These are phyloP conservation scores for Mortierella sp. DNA, from an alignment of 371 early-diverging fungal species.

Conservation along the genomic window DNA sequence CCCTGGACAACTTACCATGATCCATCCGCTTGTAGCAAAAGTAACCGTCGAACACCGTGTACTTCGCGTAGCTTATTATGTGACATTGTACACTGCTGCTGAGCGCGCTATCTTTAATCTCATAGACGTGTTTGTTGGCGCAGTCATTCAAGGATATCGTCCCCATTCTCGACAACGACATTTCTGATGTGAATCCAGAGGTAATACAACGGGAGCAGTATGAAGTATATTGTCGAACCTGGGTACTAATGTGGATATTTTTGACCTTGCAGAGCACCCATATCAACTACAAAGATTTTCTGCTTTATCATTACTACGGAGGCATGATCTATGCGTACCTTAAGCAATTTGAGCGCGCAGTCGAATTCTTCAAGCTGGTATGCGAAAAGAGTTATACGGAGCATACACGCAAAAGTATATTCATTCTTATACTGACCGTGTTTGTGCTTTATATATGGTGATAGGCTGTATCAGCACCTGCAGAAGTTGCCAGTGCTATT, in stretches of 20 bases:
- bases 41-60: no score
- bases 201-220: conserved; percentile 40
- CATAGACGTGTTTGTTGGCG: conserved; percentile 67
- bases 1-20: conserved; percentile 61
- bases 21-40: conserved; percentile 68
- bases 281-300: conserved; percentile 63
- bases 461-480: conserved; percentile 74
- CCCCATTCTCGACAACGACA: conserved; percentile 65
- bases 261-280: conserved; percentile 26
- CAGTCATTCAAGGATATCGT: conserved; percentile 70
- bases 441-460: no score
- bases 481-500: conserved; percentile 74
- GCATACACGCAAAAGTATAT: no score
- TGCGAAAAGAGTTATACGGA: no score
- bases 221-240: not conserved
- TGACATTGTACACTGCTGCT: no score
- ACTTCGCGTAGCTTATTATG: no score
- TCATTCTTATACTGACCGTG: no score
- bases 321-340: conserved; percentile 77
- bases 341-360: conserved; percentile 73
- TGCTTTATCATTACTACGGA: conserved; percentile 85
- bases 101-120: not conserved
- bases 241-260: not conserved
- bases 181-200: conserved; percentile 65
- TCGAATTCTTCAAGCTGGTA: conserved; percentile 72